Conservation (phyloP, 2,329 filamentous ascomycete genomes). For the Dactylellina drechsleri region DNA sequence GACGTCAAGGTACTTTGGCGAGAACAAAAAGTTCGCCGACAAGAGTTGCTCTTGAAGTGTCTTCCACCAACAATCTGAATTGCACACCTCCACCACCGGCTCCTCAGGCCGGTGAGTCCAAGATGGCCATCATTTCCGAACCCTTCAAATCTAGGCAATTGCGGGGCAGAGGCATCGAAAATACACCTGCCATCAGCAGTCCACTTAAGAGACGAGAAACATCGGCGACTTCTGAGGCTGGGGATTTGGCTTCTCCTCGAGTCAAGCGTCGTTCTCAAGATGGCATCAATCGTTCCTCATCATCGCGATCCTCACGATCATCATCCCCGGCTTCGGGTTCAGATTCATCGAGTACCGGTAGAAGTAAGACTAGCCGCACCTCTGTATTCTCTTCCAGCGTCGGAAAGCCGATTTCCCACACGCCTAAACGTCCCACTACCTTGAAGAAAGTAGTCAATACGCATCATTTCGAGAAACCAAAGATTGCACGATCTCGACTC, state of each 20-base stretch:
- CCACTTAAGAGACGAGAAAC: conserved; percentile 92
- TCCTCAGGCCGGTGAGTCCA: conserved; percentile 58
- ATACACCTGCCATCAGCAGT: conserved; percentile 71
- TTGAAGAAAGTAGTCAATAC: conserved; percentile 51
- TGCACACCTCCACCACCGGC: conserved; percentile 55
- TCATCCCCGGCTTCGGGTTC: conserved; percentile 63
- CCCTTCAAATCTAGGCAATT: conserved; percentile 66
- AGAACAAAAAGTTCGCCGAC: conserved; percentile 56
- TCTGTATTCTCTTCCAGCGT: conserved; percentile 61
- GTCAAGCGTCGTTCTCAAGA: conserved; percentile 85
- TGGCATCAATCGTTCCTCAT: conserved; percentile 73
- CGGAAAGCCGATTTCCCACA: conserved; percentile 61
- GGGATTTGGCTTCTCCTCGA: conserved; percentile 81
- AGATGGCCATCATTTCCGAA: conserved; percentile 63
- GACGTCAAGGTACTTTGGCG: conserved; percentile 55
- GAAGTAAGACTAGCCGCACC: conserved; percentile 66
- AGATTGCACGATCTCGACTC: conserved; percentile 56
- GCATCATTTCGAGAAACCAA: conserved; percentile 57
- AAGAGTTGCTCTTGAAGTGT: conserved; percentile 57
- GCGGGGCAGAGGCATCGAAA: conserved; percentile 63
- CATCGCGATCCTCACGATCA: conserved; percentile 66
- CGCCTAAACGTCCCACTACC: conserved; percentile 59
- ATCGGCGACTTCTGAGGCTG: conserved; percentile 84
- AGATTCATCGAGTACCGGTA: conserved; percentile 64
- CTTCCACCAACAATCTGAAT: conserved; percentile 58